Evolutionary conservation across 176 grass and related monocot genomes (phyloP).

Genomic region (Phoenix dactylifera): DNA sequence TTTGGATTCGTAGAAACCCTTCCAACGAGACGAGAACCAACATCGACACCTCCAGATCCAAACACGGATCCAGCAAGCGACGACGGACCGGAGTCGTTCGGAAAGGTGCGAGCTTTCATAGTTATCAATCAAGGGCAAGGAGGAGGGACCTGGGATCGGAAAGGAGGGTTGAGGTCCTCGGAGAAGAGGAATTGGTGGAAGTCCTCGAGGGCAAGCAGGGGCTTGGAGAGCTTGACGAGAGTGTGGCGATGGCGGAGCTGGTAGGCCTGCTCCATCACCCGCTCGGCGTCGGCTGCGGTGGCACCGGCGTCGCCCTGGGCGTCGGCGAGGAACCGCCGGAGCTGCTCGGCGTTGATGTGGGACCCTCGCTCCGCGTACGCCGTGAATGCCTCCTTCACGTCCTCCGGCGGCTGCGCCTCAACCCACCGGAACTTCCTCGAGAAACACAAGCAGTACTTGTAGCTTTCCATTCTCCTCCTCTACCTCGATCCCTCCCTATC

Average conservation of each 20-base stretch:
- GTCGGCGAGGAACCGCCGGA: slow-evolving; percentile 7
- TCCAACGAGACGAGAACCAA: too few relatives aligned
- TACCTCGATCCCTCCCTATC: neutral
- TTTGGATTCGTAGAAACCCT: too few relatives aligned
- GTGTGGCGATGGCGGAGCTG: neutral
- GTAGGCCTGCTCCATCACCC: neutral
- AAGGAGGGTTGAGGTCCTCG: slow-evolving; percentile 3
- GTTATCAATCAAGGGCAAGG: neutral
- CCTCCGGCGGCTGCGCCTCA: neutral
- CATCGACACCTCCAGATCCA: too few relatives aligned
- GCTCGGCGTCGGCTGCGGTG: neutral
- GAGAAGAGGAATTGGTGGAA: slow-evolving; percentile 12
- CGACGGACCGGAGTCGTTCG: too few relatives aligned
- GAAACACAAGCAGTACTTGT: slow-evolving; percentile 18
- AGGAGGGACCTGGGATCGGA: neutral
- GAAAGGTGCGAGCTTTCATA: too few relatives aligned
- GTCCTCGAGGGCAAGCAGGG: neutral
- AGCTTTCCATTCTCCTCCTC: slow-evolving; percentile 8
- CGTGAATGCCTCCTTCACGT: neutral
- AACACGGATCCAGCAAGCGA: too few relatives aligned
- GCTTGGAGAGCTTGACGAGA: neutral
- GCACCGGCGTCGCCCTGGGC: neutral
- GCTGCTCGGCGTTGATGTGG: neutral
- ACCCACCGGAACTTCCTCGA: neutral
- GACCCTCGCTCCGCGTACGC: neutral